Percentiles rank a stretch among this genome's conserved stretches.
These are phyloP conservation scores for Onygena corvina DNA, from an alignment of 2,329 filamentous ascomycete species.

Conservation along the genomic window DNA sequence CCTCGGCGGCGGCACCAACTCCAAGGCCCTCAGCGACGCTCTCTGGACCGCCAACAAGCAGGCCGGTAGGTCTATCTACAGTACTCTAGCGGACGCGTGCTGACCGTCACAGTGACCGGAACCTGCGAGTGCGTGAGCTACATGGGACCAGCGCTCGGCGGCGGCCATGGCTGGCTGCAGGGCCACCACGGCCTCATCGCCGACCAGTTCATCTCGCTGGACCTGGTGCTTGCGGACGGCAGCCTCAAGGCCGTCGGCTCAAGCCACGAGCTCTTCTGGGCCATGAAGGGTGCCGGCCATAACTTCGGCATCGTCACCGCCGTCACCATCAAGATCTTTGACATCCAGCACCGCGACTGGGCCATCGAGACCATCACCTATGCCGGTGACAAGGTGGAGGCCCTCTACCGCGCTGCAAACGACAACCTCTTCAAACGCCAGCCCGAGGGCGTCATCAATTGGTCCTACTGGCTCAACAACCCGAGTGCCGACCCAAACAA, in stretches of 20 bases:
- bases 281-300: slow-evolving; percentile 44
- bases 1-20: slow-evolving; percentile 39
- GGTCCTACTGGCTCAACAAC: slow-evolving; percentile 28
- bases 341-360: slow-evolving; percentile 28
- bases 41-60: slow-evolving; percentile 44
- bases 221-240: slow-evolving; percentile 43
- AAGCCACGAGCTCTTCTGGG: slow-evolving; percentile 45
- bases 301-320: slow-evolving; percentile 48
- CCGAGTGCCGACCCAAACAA: slow-evolving; percentile 20
- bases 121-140: slow-evolving; percentile 43
- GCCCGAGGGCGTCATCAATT: slow-evolving; percentile 38
- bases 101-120: slow-evolving; percentile 31
- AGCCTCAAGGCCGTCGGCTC: slow-evolving; percentile 29
- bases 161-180: slow-evolving; percentile 46
- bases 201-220: slow-evolving; percentile 43
- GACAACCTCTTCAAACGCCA: slow-evolving; percentile 35
- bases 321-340: slow-evolving; percentile 37
- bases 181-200: slow-evolving; percentile 43
- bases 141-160: slow-evolving; percentile 43
- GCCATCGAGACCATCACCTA: slow-evolving; percentile 36
- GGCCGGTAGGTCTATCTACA: slow-evolving; percentile 28
- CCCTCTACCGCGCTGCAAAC: slow-evolving; percentile 39
- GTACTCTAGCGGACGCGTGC: slow-evolving; percentile 1
- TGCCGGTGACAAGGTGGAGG: slow-evolving; percentile 40
- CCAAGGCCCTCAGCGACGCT: slow-evolving; percentile 37